Conservation (phyloP, 2,329 filamentous ascomycete species). For the Ascocoryne sarcoides region DNA sequence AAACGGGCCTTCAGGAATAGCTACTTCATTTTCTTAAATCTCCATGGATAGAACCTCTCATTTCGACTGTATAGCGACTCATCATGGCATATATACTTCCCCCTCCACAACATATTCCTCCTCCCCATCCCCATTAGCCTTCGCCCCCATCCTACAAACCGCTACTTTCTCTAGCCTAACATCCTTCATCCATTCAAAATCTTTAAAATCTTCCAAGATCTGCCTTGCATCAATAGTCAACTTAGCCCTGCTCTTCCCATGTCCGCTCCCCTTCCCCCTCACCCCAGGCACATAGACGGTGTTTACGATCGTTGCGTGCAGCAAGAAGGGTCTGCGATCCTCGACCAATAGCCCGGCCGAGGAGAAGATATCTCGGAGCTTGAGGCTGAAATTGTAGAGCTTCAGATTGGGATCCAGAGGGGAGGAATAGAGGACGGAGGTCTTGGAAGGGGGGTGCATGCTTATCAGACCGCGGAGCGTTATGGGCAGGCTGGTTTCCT, state of each 20-base stretch:
- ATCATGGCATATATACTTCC: conserved; percentile 16
- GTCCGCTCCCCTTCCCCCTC: conserved; percentile 29
- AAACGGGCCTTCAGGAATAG: no score
- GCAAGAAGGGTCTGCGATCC: conserved; percentile 54
- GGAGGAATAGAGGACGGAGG: conserved; percentile 57
- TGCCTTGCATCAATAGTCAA: conserved; percentile 44
- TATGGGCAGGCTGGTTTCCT: conserved; percentile 29
- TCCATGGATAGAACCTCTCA: no score
- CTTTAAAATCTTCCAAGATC: conserved; percentile 50
- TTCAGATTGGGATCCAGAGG: conserved; percentile 45
- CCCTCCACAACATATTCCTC: conserved; percentile 25
- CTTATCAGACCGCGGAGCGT: conserved; percentile 47
- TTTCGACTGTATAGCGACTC: no score
- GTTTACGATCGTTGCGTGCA: conserved; percentile 83
- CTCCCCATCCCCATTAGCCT: conserved; percentile 32
- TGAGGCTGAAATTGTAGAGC: conserved; percentile 48
- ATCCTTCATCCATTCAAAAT: conserved; percentile 62
- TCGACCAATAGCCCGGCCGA: conserved; percentile 46
- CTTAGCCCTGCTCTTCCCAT: conserved; percentile 16
- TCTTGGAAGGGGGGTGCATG: conserved; percentile 47
- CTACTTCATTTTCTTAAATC: no score
- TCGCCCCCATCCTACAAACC: conserved; percentile 84
- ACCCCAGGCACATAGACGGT: conserved; percentile 57
- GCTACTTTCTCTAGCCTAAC: conserved; percentile 61
- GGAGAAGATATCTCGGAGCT: conserved; percentile 45